A percentile compares a stretch with the other conserved stretches of the same genome.
Evolutionary conservation across 495 filamentous ascomycete genomes (phyloP).

Genomic region (Neurospora sp.): DNA sequence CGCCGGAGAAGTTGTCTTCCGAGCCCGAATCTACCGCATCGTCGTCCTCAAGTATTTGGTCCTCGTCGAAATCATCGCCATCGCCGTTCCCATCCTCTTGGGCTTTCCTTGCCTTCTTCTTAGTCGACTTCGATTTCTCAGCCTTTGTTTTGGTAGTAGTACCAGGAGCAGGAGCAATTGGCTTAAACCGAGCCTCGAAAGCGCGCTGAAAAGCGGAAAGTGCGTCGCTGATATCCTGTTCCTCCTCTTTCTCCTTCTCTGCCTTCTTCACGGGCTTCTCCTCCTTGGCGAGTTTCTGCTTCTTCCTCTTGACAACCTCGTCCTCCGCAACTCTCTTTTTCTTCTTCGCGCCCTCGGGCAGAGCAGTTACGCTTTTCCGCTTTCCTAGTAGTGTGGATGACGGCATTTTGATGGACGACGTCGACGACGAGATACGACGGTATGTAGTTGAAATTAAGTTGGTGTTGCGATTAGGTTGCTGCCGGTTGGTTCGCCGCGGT

Average conservation of each 20-base stretch:
- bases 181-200: slow-evolving; percentile 82
- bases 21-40: slow-evolving; percentile 27
- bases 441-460: not conserved
- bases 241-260: slow-evolving; percentile 1
- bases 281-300: not conserved
- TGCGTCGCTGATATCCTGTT: slow-evolving; percentile 23
- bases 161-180: slow-evolving; percentile 40
- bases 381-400: not conserved
- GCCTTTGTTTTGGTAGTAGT: slow-evolving; percentile 6
- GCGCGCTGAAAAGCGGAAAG: slow-evolving; percentile 58
- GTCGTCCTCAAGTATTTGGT: not conserved
- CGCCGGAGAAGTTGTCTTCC: slow-evolving; percentile 55
- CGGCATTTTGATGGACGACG: not conserved
- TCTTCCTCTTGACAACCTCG: not conserved
- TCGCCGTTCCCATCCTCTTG: slow-evolving; percentile 19
- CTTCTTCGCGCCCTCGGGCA: not conserved
- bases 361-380: not conserved
- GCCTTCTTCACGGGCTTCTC: not conserved
- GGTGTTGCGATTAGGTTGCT: not conserved
- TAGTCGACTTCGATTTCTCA: slow-evolving; percentile 17
- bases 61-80: slow-evolving; percentile 21
- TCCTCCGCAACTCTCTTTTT: not conserved
- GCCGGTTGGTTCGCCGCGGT: not conserved
- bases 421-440: not conserved
- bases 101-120: slow-evolving; percentile 10